Evolutionary conservation across 257 asterid genomes (phyloP).

Genomic region (Henckelia pumila): DNA sequence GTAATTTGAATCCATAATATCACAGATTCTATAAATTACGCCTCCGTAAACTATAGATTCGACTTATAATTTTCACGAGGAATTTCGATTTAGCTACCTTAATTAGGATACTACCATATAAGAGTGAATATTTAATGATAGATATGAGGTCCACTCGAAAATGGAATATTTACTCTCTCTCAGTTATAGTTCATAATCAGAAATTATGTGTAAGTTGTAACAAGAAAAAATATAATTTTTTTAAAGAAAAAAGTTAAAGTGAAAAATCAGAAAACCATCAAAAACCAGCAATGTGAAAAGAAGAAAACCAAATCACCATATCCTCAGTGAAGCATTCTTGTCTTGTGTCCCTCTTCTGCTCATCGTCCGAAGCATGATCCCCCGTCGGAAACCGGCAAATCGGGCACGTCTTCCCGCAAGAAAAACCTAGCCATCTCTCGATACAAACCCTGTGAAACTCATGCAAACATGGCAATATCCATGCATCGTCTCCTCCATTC

Average conservation of each 20-base stretch:
- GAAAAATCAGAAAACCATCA: slow-evolving; percentile 12
- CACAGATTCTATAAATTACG: neutral
- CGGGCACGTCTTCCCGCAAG: slow-evolving; percentile 40
- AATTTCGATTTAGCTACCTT: too few relatives aligned
- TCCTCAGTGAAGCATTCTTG: slow-evolving; percentile 43
- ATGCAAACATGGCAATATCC: slow-evolving; percentile 42
- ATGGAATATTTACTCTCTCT: too few relatives aligned
- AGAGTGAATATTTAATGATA: too few relatives aligned
- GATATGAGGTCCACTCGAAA: too few relatives aligned
- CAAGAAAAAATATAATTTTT: neutral
- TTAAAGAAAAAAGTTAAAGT: too few relatives aligned
- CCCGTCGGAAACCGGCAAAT: slow-evolving; percentile 36
- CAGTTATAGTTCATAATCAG: neutral
- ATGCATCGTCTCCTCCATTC: slow-evolving; percentile 24
- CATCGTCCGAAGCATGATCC: neutral
- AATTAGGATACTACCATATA: too few relatives aligned
- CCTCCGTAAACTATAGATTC: too few relatives aligned
- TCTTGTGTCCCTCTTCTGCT: slow-evolving; percentile 15
- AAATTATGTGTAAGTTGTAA: too few relatives aligned
- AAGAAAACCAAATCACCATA: slow-evolving; percentile 57
- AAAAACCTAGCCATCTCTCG: slow-evolving; percentile 40
- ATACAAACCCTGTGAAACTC: slow-evolving; percentile 43
- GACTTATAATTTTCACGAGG: too few relatives aligned
- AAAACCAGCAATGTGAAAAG: slow-evolving; percentile 52
- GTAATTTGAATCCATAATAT: neutral